phyloP scores from a whole-genome alignment of 495 filamentous ascomycete species.

The Podospora tetraspora region DNA sequence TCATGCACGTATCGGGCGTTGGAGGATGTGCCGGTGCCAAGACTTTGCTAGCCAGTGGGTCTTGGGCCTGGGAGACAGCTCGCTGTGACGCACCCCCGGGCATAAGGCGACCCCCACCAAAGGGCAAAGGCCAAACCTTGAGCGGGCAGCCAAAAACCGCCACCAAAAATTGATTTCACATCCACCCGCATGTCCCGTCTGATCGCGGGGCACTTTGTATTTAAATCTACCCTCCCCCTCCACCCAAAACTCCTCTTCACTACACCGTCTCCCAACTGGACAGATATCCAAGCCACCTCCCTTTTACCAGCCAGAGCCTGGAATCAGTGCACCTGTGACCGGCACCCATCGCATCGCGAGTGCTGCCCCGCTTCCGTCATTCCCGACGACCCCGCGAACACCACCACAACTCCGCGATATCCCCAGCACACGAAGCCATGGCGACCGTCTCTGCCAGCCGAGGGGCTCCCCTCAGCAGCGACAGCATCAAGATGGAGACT shows the following conservation, averaged over 20 bases:
- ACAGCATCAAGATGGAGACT: slow-evolving; percentile 30
- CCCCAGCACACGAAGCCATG: slow-evolving; percentile 35
- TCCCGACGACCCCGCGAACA: background rate
- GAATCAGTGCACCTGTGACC: background rate
- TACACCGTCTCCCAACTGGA: background rate
- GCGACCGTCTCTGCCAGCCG: slow-evolving; percentile 48
- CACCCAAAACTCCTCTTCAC: background rate
- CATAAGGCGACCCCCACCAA: slow-evolving; percentile 19
- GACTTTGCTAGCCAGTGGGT: background rate
- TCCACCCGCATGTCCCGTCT: background rate
- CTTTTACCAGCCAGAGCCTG: background rate
- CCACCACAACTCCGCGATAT: background rate
- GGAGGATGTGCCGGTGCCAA: slow-evolving; percentile 18
- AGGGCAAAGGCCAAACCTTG: slow-evolving; percentile 7
- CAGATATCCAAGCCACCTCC: background rate
- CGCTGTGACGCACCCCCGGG: slow-evolving; percentile 23
- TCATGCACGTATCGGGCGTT: background rate
- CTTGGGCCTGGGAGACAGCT: slow-evolving; percentile 1
- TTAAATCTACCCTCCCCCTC: slow-evolving; percentile 1
- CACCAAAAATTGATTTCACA: slow-evolving; percentile 26
- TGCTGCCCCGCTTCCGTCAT: background rate
- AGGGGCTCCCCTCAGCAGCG: slow-evolving; percentile 28
- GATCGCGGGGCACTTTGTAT: slow-evolving; percentile 10
- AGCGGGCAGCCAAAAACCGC: slow-evolving; percentile 18
- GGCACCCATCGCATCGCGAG: background rate